These are phyloP conservation scores for Eremothecium coryli DNA, from an alignment of 1,139 yeast genomes.

Conservation along the genomic window DNA sequence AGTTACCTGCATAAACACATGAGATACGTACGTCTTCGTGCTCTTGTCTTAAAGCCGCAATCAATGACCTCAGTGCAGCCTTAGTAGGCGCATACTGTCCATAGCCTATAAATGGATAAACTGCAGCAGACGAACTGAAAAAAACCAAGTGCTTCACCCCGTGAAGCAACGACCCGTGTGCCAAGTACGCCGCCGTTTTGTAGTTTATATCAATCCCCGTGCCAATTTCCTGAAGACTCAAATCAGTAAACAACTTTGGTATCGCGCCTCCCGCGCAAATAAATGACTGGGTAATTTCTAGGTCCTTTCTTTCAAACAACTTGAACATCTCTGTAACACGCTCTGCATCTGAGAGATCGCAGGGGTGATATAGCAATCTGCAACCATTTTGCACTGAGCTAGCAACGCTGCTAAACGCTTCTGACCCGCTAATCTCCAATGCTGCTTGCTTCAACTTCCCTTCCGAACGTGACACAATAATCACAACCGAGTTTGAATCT, in stretches of 20 bases:
- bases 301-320: constrained; percentile 17
- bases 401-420: background rate
- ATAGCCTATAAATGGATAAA: constrained; percentile 86
- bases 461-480: constrained; percentile 69
- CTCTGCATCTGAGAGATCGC: constrained; percentile 58
- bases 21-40: constrained; percentile 56
- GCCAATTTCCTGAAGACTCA: constrained; percentile 48
- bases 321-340: constrained; percentile 40
- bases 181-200: constrained; percentile 57
- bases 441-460: constrained; percentile 45
- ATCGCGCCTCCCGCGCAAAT: constrained; percentile 85
- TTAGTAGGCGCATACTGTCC: constrained; percentile 84
- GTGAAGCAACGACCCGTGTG: constrained; percentile 46
- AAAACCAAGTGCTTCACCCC: constrained; percentile 47
- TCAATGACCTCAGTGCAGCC: constrained; percentile 68
- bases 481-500: constrained; percentile 44
- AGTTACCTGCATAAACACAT: constrained; percentile 79
- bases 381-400: constrained; percentile 31
- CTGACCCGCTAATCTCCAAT: constrained; percentile 31
- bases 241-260: constrained; percentile 70
- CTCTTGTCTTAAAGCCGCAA: constrained; percentile 76
- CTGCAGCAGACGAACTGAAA: constrained; percentile 73
- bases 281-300: constrained; percentile 59
- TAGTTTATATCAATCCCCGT: constrained; percentile 63
- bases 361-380: constrained; percentile 37